Evolutionary conservation across 257 asterid species (phyloP), one percentile per base, ranked within the genome.

Genomic region (Paraleonurus japonicus): DNA sequence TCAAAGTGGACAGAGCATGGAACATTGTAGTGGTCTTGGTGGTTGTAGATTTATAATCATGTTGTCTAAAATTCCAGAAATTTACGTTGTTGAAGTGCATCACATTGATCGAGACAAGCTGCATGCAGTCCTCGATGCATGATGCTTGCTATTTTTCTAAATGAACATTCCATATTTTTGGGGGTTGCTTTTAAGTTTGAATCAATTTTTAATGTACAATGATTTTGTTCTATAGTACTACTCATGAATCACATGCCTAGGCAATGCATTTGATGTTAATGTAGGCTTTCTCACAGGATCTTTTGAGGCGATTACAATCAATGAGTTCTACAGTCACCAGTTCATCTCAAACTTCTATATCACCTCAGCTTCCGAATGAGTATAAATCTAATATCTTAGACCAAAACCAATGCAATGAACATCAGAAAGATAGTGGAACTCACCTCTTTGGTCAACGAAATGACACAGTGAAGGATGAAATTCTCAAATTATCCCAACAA

Each of bases 291-390:
- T 55, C 54, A 12, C 87, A 94, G 99, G 93, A 88, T 71, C 85
- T 91, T 78, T 78, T 94, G 76, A 85, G 98, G 87, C 88, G 78
- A 76, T 77, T 94, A 64, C 78, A 76, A 59, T 89, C 95, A 4
- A 75, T 86, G 84, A 75, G 72, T 73, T 77, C 88, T 13, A 63
- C 66, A 35, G 81, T 75, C 69, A 78, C 83, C 75, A 79, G 81
- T 77, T 76, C 89, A 63, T 83, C 82, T 13, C 91, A 78, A 75
- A 53, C 76, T 50, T 78, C 84, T n/a, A 35, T 58, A 35, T 77
- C 86, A 60, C 55, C 86, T 61, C 78, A 73, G 69, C 78, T 74
- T 69, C 43, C 83, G 23, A 81, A 82, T 79, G 81, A 78, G 59
- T 57, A 60, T 64, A 72, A 51, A 51, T 78, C 80, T 30, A 75